Evolutionary conservation across 1,284 basidiomycete genomes (phyloP).

Genomic region (Ustilago tritici): DNA sequence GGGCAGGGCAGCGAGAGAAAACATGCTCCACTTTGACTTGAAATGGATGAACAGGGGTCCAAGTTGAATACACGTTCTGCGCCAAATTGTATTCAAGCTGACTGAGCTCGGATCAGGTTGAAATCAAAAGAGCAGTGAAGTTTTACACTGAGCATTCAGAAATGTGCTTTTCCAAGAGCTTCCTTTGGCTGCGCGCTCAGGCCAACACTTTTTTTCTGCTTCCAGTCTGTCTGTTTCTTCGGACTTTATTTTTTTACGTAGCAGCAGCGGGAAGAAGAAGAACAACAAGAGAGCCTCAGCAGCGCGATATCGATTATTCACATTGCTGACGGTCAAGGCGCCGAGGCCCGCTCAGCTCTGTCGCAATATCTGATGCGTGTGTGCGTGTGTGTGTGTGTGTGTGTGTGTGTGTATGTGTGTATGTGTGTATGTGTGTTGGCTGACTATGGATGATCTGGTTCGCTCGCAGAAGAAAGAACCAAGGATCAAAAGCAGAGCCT

Average conservation of each 20-base stretch:
- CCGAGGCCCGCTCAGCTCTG: neutral
- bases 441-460: neutral
- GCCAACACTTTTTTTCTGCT: constrained; percentile 1
- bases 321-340: constrained; percentile 10
- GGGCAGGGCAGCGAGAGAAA: neutral
- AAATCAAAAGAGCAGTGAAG: neutral
- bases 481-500: constrained; percentile 8
- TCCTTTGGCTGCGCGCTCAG: constrained; percentile 14
- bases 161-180: constrained; percentile 24
- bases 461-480: neutral
- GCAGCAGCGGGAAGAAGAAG: neutral
- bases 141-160: neutral
- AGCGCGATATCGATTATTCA: constrained; percentile 18
- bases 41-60: neutral
- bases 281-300: neutral
- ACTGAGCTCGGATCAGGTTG: constrained; percentile 22
- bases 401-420: neutral
- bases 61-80: constrained; percentile 11
- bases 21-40: neutral
- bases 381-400: neutral
- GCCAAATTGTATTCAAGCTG: constrained; percentile 2
- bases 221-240: neutral
- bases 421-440: constrained; percentile 2
- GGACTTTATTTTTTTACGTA: constrained; percentile 2
- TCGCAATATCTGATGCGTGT: neutral